Base-by-base conservation (phyloP, 495 filamentous ascomycete genomes). In the Trichocladium uniseriatum region DNA sequence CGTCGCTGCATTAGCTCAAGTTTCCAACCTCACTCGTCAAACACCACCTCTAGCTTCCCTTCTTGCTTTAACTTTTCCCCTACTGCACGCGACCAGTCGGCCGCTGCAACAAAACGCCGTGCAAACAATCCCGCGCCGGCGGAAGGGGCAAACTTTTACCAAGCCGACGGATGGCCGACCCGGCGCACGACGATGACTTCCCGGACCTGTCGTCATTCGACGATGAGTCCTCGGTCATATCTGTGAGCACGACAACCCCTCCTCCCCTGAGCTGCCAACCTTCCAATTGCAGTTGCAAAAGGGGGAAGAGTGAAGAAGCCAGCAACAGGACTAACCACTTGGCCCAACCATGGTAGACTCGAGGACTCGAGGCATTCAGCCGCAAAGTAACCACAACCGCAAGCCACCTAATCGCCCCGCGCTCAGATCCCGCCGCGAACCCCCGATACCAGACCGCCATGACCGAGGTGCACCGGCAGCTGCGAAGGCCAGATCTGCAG, bases 381-480 rank as follows among this genome's bases (percentile, higher is more conserved):
- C 80, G 89, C 57, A 99, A 95, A 70, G 89, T 99, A 48, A 90
- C 90, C 21, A 87, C 87, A 19, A 97, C 92, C 15, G 94, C 92
- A 35, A 84, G 81, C 61, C 89, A 94, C 62, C 73, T 99, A 53
- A 89, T 95, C 45, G 82, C 79, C 43, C 82, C 83, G 22, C 58
- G 79, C 32, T 69, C 77, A 48, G 87, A 91, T 56, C 64, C 75
- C 15, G 69, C 66, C 39, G 66, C 75, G 18, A 79, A 78, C 63
- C 67, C 73, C 29, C 80, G 80, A 57, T 96, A 95, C 66, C 81
- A 89, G 53, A 79, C 75, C 72, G 91, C 92, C 57, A 84, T 99
- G 80, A 80, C 71, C 58, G 88, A 90, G 62, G 78, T 99, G 32
- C 88, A 94, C 53, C 87, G 85, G 58, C 87, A 95, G 63, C 73